Base-by-base conservation (phyloP, 495 filamentous ascomycete species). In the Penicillium longicatenatum region DNA sequence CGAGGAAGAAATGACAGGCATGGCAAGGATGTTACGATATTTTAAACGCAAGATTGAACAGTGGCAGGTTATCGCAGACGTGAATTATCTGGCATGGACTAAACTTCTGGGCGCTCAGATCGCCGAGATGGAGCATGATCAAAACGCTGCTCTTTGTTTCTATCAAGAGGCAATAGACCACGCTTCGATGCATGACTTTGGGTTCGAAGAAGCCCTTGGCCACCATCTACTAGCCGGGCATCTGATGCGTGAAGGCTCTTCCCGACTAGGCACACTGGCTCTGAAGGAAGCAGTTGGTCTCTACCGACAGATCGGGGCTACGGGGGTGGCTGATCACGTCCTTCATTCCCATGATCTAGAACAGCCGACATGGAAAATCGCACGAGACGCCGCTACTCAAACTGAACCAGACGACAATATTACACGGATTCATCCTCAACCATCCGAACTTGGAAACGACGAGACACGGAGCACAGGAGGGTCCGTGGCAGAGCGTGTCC, bases 131-230 rank as follows among this genome's bases (percentile, higher is more conserved):
- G 73, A 72, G 30, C 76, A 77, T 42, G 71, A 86, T 54, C 83
- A 87, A 60, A 83, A 80, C 1, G 71, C 71, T 2, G 83, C 86
- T 9, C 77, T 91, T 47, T 71, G 67, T 37, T 71, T 79, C 35
- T 93, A 91, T 62, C 90, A 95, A 71, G 78, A 82, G 51, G 84
- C 86, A 22, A 75, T 91, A 41, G 89, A 93, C 63, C 89, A 93
- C 71, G 85, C 86, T 46, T 80, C 89, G 52, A 77, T 6, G 37
- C 16, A 39, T 39, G 37, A 16, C 3, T 39, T 90, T 41, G 80
- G 91, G 66, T 79, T 93, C 46, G 91, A 93, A 57, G 87, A 93
- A 65, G 91, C 87, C 1, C 79, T 91, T n/a, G 80, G 84, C 16
- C 85, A 87, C 65, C 90, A 93, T 70, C 69, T 93, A 39, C 71